Percentiles rank a stretch among this genome's conserved stretches.
phyloP scores from a whole-genome alignment of 371 early-diverging fungal species.

The Mortierella sp. region DNA sequence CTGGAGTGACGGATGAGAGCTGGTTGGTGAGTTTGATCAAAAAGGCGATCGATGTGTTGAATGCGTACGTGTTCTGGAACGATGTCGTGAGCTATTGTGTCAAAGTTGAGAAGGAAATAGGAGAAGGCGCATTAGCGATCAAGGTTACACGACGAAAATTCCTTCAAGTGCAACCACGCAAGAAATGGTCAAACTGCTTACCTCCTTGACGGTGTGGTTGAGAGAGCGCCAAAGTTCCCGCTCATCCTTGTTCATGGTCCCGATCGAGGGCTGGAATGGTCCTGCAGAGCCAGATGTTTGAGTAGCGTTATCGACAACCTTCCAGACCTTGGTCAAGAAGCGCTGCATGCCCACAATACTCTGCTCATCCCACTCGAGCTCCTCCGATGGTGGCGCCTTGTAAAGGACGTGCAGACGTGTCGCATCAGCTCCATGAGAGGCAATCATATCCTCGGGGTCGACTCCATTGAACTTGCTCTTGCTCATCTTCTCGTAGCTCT shows the following conservation, averaged over 20 bases:
- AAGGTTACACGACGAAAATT: no score
- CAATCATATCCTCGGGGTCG: conserved; percentile 83
- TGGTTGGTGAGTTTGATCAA: conserved; percentile 88
- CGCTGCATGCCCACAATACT: conserved; percentile 95
- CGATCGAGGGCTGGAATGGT: neutral
- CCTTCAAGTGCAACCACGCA: neutral
- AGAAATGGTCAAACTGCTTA: conserved; percentile 15
- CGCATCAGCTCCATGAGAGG: conserved; percentile 85
- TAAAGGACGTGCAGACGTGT: conserved; percentile 91
- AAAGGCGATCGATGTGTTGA: conserved; percentile 86
- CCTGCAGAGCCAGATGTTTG: neutral
- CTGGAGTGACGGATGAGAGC: conserved; percentile 56
- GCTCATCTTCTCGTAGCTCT: conserved; percentile 94
- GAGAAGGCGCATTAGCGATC: neutral
- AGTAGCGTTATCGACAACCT: conserved; percentile 56
- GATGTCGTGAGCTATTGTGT: conserved; percentile 70
- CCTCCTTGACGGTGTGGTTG: conserved; percentile 67
- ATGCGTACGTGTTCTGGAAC: conserved; percentile 70
- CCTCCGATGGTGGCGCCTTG: conserved; percentile 92
- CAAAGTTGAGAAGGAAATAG: neutral
- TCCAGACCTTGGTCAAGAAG: conserved; percentile 76
- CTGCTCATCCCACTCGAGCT: conserved; percentile 91
- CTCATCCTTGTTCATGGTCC: conserved; percentile 66
- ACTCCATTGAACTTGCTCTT: conserved; percentile 97
- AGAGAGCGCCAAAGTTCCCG: conserved; percentile 68